Percentiles rank a stretch among this genome's conserved stretches.
These are phyloP conservation scores for Elsinoe batatas DNA, from an alignment of 2,329 filamentous ascomycete genomes.

Conservation along the genomic window DNA sequence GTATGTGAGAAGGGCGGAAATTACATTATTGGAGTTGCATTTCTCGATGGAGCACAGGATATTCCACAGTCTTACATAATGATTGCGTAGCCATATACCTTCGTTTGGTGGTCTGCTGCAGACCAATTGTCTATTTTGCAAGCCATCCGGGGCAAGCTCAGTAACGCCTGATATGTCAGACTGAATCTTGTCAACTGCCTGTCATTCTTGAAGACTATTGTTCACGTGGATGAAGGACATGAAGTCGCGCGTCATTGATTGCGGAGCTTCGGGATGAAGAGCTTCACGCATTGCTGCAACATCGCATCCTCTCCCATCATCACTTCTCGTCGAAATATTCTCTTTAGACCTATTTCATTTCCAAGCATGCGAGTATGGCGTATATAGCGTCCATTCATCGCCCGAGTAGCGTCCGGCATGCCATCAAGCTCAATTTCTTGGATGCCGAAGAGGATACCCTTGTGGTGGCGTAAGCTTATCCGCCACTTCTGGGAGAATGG, in stretches of 20 bases:
- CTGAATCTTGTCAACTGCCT: too few relatives aligned
- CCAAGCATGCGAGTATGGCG: slow-evolving; percentile 52
- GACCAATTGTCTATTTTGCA: too few relatives aligned
- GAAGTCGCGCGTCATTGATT: neutral
- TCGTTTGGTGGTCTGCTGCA: too few relatives aligned
- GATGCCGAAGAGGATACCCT: slow-evolving; percentile 67
- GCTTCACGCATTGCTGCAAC: neutral
- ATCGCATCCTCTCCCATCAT: neutral
- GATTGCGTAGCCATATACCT: too few relatives aligned
- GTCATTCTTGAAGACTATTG: too few relatives aligned
- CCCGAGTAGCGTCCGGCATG: slow-evolving; percentile 84
- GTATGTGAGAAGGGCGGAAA: too few relatives aligned
- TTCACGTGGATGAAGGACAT: neutral
- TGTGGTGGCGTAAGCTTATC: slow-evolving; percentile 65
- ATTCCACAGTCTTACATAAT: too few relatives aligned
- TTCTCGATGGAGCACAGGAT: too few relatives aligned
- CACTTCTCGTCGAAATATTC: neutral
- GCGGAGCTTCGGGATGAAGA: neutral
- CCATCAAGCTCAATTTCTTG: slow-evolving; percentile 69
- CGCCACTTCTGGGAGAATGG: neutral
- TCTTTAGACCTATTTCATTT: neutral
- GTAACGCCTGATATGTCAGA: too few relatives aligned
- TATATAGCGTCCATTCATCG: slow-evolving; percentile 91
- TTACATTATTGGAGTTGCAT: too few relatives aligned
- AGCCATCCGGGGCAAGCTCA: too few relatives aligned